phyloP scores from a whole-genome alignment of 2,329 filamentous ascomycete species.

The Phyllachora maydis region DNA sequence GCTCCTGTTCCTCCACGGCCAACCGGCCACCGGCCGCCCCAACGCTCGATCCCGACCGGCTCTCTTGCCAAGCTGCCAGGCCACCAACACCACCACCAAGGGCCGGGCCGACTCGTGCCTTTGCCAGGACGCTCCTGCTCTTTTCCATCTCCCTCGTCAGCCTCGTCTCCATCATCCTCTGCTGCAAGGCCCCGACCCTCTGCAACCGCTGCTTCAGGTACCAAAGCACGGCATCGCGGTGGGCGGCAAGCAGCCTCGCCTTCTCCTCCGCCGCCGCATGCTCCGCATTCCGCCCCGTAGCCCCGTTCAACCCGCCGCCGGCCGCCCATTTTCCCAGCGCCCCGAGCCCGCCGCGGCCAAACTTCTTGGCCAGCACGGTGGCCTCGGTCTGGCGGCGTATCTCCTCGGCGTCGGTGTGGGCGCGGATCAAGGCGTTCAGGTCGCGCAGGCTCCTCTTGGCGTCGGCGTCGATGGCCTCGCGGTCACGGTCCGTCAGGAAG shows the following conservation, averaged over 20 bases:
- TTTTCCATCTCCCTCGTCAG: constrained; percentile 73
- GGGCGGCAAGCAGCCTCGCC: constrained; percentile 42
- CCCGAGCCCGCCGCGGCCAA: constrained; percentile 42
- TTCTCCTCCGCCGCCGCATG: constrained; percentile 53
- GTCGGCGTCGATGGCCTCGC: constrained; percentile 72
- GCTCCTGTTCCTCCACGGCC: constrained; percentile 5
- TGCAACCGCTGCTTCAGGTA: constrained; percentile 59
- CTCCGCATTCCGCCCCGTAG: constrained; percentile 29
- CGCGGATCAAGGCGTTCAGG: constrained; percentile 61
- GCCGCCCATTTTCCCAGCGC: constrained; percentile 43
- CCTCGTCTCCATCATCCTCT: constrained; percentile 82
- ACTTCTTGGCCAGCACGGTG: constrained; percentile 51
- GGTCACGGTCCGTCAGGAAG: constrained; percentile 58
- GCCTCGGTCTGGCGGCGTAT: constrained; percentile 58
- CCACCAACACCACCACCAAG: too few species aligned
- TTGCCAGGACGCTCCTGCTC: constrained; percentile 69
- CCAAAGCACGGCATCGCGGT: constrained; percentile 71
- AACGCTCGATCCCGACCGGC: too few species aligned
- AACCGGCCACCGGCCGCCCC: not conserved
- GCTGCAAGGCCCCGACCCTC: constrained; percentile 57
- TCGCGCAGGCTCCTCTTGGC: constrained; percentile 73
- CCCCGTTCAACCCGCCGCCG: constrained; percentile 29
- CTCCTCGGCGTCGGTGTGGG: constrained; percentile 63
- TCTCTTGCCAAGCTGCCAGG: too few species aligned
- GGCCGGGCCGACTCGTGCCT: constrained; percentile 24